A percentile compares a stretch with the other conserved stretches of the same genome.
Conservation (phyloP, 331 rosid genomes). For the Dryas integrifolia region DNA sequence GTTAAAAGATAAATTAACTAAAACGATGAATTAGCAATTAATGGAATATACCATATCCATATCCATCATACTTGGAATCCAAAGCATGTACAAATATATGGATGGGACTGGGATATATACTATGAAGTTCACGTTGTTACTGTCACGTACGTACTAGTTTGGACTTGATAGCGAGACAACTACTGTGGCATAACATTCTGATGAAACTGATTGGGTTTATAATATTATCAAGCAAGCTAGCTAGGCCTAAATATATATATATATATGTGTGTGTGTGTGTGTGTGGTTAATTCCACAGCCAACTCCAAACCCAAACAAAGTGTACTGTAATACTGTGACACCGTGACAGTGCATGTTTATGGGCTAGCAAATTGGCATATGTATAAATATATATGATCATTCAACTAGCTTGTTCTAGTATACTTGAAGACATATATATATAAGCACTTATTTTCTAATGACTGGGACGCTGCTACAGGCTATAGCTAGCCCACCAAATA, state of each 20-base stretch:
- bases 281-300: background rate
- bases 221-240: background rate
- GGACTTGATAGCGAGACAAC: constrained; percentile 1
- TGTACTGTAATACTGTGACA: too few species aligned
- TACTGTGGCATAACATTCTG: background rate
- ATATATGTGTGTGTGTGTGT: background rate
- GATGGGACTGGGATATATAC: background rate
- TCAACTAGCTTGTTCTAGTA: too few species aligned
- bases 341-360: too few species aligned
- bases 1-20: too few species aligned
- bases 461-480: background rate
- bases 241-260: too few species aligned
- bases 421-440: too few species aligned
- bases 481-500: constrained; percentile 13
- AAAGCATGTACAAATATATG: background rate
- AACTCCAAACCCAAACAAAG: background rate
- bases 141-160: background rate
- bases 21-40: too few species aligned
- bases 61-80: background rate
- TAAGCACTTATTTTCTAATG: background rate
- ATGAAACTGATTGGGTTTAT: background rate
- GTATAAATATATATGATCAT: too few species aligned
- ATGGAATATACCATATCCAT: background rate
- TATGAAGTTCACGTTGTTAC: constrained; percentile 3
- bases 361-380: too few species aligned